Evolutionary conservation across 352 stramenopile species (phyloP).

Genomic region (Globisporangium perplexum): DNA sequence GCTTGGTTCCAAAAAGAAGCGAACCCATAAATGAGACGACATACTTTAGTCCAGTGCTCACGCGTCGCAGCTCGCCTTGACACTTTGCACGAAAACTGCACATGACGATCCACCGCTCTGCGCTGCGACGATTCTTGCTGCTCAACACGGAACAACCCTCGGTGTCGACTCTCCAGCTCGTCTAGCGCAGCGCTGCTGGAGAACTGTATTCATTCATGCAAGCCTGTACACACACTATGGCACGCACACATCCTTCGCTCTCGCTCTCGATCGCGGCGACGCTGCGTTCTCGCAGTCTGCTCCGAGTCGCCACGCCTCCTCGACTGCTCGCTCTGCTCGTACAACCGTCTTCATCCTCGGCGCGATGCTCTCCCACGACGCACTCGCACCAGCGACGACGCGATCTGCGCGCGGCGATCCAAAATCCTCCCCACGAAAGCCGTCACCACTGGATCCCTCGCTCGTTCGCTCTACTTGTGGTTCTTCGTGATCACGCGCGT

Average conservation of each 20-base stretch:
- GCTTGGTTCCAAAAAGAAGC: too few relatives aligned
- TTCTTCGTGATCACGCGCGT: constrained; percentile 50
- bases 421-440: neutral
- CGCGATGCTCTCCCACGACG: too few relatives aligned
- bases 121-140: too few relatives aligned
- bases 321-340: neutral
- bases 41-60: too few relatives aligned
- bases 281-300: neutral
- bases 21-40: too few relatives aligned
- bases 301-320: neutral
- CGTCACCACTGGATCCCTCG: too few relatives aligned
- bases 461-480: constrained; percentile 15
- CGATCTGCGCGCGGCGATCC: too few relatives aligned
- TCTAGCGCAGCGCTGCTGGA: neutral
- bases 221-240: neutral
- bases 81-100: too few relatives aligned
- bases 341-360: too few relatives aligned
- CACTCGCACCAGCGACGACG: too few relatives aligned
- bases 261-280: constrained; percentile 2
- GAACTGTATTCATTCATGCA: constrained; percentile 1
- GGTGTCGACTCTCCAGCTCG: neutral
- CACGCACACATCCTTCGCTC: neutral
- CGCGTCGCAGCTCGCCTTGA: too few relatives aligned
- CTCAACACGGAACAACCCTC: neutral
- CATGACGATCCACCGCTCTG: neutral